A percentile compares a stretch with the other conserved stretches of the same genome.
Conservation (phyloP, 164 flowering plant species). For the Macadamia tetraphylla region DNA sequence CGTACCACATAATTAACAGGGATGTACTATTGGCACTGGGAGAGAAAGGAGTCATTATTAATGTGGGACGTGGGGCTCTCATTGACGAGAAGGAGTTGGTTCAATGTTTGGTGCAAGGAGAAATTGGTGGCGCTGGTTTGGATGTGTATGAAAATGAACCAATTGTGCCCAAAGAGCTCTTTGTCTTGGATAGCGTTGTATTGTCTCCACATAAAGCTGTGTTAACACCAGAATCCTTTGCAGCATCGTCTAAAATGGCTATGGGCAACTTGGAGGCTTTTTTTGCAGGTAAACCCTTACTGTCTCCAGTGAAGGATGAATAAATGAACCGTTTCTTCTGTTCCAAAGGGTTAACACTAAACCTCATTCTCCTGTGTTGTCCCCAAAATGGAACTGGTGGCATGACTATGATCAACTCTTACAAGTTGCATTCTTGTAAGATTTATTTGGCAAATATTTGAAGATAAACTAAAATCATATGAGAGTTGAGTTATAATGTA, state of each 20-base stretch:
- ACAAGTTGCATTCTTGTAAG: too few relatives aligned
- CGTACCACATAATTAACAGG: slow-evolving; percentile 36
- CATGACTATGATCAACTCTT: too few relatives aligned
- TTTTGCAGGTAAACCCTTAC: slow-evolving; percentile 13
- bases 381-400: neutral
- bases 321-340: neutral
- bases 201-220: slow-evolving; percentile 41
- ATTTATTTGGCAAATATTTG: too few relatives aligned
- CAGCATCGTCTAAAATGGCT: slow-evolving; percentile 14
- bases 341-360: neutral
- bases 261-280: slow-evolving; percentile 38
- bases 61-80: slow-evolving; percentile 44
- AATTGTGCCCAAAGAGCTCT: slow-evolving; percentile 38
- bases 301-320: neutral
- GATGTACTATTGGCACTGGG: slow-evolving; percentile 41
- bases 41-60: slow-evolving; percentile 37
- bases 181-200: slow-evolving; percentile 38
- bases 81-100: slow-evolving; percentile 43
- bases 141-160: slow-evolving; percentile 56
- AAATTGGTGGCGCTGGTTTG: slow-evolving; percentile 45
- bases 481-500: too few relatives aligned
- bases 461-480: too few relatives aligned
- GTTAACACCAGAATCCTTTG: slow-evolving; percentile 28
- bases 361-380: neutral
- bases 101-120: slow-evolving; percentile 28